These are phyloP conservation scores for Pugionium cornutum DNA, from an alignment of 345 rosid genomes.

Conservation along the genomic window DNA sequence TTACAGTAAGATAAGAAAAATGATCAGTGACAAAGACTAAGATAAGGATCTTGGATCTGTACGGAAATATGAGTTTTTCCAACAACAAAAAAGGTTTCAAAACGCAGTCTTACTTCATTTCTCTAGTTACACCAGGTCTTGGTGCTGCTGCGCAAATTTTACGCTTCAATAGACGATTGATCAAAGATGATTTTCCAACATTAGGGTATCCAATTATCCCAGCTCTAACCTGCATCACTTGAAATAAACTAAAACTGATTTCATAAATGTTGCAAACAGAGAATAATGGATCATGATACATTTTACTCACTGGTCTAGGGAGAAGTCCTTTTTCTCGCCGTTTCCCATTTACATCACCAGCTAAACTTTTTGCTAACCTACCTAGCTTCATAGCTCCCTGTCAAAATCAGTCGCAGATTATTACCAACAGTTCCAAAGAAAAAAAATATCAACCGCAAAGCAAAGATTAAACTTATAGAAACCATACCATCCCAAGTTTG, in stretches of 20 bases:
- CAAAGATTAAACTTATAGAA: not conserved
- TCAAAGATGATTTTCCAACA: slow-evolving; percentile 94
- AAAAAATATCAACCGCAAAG: not conserved
- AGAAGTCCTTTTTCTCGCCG: slow-evolving; percentile 86
- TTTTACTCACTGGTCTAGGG: slow-evolving; percentile 69
- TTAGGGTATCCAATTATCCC: slow-evolving; percentile 96
- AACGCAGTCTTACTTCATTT: slow-evolving; percentile 54
- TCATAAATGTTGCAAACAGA: not conserved
- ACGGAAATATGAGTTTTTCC: not conserved
- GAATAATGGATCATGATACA: not conserved
- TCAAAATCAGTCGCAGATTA: slow-evolving; percentile 18
- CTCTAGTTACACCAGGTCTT: slow-evolving; percentile 94
- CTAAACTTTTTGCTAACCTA: slow-evolving; percentile 72
- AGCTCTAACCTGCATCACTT: slow-evolving; percentile 73
- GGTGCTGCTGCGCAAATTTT: slow-evolving; percentile 93
- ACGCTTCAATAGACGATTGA: slow-evolving; percentile 85
- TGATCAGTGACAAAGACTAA: slow-evolving; percentile 9
- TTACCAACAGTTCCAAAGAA: slow-evolving; percentile 5
- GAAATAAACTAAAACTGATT: not conserved
- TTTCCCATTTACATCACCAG: slow-evolving; percentile 72
- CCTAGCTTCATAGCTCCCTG: slow-evolving; percentile 86
- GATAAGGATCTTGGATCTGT: slow-evolving; percentile 8
- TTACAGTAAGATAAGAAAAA: not conserved
- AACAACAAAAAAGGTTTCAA: not conserved
- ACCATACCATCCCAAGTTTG: slow-evolving; percentile 71